Evolutionary conservation across 495 filamentous ascomycete genomes (phyloP).

Genomic region (Aspergillus conjunctus): DNA sequence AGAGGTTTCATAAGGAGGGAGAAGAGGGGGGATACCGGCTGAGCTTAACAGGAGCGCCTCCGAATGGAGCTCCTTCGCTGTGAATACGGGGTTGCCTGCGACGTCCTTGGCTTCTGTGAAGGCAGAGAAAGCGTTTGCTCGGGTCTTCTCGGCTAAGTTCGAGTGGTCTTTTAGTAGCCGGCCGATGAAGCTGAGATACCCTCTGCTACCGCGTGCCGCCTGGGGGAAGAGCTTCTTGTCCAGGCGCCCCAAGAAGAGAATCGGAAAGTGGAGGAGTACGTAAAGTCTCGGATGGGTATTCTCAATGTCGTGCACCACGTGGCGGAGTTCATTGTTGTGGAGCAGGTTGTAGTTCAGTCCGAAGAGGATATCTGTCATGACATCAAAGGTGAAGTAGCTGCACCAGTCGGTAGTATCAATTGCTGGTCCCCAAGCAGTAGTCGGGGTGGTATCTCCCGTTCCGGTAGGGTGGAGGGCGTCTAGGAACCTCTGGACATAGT

Average conservation of each 20-base stretch:
- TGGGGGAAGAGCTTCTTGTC: constrained; percentile 8
- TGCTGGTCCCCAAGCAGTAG: neutral
- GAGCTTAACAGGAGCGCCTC: no score
- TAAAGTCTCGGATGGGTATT: constrained; percentile 23
- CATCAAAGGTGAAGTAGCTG: constrained; percentile 28
- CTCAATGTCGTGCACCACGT: constrained; percentile 19
- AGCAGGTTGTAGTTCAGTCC: constrained; percentile 15
- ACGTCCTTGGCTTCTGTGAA: no score
- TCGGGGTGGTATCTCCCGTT: neutral
- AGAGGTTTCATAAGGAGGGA: no score
- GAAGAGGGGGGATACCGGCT: no score
- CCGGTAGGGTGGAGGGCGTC: neutral
- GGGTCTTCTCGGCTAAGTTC: neutral
- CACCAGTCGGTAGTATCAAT: neutral
- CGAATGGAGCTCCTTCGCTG: no score
- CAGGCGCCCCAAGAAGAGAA: neutral
- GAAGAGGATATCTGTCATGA: constrained; percentile 27
- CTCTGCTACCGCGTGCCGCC: neutral
- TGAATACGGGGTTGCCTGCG: no score
- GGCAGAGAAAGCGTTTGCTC: no score
- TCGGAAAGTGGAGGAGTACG: neutral
- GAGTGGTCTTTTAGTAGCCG: neutral
- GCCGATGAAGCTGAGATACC: neutral
- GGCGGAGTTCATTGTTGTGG: no score
- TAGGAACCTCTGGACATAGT: neutral